A percentile compares a stretch with the other conserved stretches of the same genome.
Conservation (phyloP, 2,329 filamentous ascomycete species). For the Colletotrichum sublineola region DNA sequence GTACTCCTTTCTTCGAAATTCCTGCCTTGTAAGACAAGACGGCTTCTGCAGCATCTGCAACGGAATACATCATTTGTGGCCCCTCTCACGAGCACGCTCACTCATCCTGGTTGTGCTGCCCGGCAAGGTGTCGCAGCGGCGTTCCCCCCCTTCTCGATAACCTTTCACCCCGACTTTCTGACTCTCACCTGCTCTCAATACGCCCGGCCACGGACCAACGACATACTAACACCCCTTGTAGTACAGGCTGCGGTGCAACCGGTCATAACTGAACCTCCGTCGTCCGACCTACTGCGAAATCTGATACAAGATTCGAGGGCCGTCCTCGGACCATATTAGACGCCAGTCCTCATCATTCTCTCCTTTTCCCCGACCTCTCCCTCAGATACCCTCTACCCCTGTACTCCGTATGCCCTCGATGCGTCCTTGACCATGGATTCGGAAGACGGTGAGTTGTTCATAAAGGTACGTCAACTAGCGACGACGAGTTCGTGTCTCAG, state of each 20-base stretch:
- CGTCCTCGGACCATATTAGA: conserved; percentile 37
- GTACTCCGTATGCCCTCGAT: conserved; percentile 52
- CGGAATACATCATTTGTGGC: conserved; percentile 37
- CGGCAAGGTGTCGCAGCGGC: conserved; percentile 34
- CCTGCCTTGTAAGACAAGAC: conserved; percentile 36
- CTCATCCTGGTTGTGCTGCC: conserved; percentile 33
- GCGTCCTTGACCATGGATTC: conserved; percentile 80
- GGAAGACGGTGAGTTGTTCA: conserved; percentile 90
- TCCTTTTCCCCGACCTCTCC: conserved; percentile 36
- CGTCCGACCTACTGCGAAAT: conserved; percentile 30
- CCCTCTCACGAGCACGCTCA: conserved; percentile 37
- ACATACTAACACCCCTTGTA: conserved; percentile 29
- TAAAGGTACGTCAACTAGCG: conserved; percentile 73
- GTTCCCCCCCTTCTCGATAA: conserved; percentile 10
- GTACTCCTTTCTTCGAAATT: conserved; percentile 24
- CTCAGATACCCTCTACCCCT: conserved; percentile 40
- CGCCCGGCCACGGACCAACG: conserved; percentile 21
- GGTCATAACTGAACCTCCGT: conserved; percentile 27
- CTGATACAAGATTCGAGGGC: conserved; percentile 25
- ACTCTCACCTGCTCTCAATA: conserved; percentile 13
- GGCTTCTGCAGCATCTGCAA: conserved; percentile 39
- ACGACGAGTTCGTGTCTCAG: not conserved
- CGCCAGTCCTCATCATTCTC: conserved; percentile 31
- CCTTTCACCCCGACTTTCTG: not conserved
- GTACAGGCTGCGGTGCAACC: conserved; percentile 40